Conservation (phyloP, 495 filamentous ascomycete species). For the Podospora conica region DNA sequence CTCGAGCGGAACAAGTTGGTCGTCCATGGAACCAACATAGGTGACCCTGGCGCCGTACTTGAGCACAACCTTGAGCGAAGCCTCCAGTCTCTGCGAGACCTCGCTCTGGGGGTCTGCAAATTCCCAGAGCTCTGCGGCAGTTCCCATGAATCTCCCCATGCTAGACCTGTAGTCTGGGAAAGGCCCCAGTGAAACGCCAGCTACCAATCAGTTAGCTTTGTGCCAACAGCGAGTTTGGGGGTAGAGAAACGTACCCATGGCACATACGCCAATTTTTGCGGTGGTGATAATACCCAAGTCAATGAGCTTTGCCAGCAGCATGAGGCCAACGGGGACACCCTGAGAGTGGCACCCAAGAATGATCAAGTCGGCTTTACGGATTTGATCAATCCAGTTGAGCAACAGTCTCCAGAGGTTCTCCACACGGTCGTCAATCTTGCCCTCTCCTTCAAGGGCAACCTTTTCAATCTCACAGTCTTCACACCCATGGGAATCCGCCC, state of each 20-base stretch:
- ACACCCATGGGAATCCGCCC: slow-evolving; percentile 63
- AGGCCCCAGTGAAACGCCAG: slow-evolving; percentile 88
- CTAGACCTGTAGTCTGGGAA: slow-evolving; percentile 81
- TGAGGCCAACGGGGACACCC: slow-evolving; percentile 87
- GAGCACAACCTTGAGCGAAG: slow-evolving; percentile 64
- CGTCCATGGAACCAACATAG: slow-evolving; percentile 88
- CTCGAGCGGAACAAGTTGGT: slow-evolving; percentile 90
- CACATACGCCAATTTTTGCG: slow-evolving; percentile 71
- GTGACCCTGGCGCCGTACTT: slow-evolving; percentile 74
- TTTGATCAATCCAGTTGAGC: slow-evolving; percentile 90
- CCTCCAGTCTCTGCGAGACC: slow-evolving; percentile 75
- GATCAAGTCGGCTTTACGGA: slow-evolving; percentile 81
- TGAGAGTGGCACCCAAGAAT: slow-evolving; percentile 90
- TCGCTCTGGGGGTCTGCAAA: slow-evolving; percentile 73
- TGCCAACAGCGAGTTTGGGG: background rate
- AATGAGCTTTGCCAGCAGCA: slow-evolving; percentile 89
- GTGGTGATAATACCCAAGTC: slow-evolving; percentile 65
- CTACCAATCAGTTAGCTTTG: slow-evolving; percentile 31
- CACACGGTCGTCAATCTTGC: slow-evolving; percentile 85
- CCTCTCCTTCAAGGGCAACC: slow-evolving; percentile 93
- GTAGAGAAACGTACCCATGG: slow-evolving; percentile 53
- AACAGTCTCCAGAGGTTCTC: slow-evolving; percentile 89
- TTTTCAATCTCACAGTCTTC: slow-evolving; percentile 71
- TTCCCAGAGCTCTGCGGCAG: slow-evolving; percentile 87
- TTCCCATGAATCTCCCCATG: slow-evolving; percentile 69